These are phyloP conservation scores for Glycyrrhiza uralensis DNA, from an alignment of 306 rosid genomes.

Conservation along the genomic window DNA sequence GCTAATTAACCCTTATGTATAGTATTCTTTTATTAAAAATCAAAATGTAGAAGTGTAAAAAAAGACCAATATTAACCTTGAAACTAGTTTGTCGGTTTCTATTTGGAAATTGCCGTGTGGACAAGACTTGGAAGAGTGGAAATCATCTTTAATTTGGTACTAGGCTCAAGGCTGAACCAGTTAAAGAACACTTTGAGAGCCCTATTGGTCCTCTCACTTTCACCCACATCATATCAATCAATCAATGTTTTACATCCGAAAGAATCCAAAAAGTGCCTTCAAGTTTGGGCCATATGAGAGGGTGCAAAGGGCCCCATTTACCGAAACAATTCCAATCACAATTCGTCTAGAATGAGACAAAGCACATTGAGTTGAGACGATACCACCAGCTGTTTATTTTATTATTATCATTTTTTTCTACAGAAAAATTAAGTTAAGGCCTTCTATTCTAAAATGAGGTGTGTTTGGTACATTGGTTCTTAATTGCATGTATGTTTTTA, in stretches of 20 bases:
- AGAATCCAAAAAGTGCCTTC: conserved; percentile 60
- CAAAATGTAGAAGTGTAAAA: too few relatives aligned
- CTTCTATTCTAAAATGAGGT: too few relatives aligned
- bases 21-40: too few relatives aligned
- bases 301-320: conserved; percentile 34
- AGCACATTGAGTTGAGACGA: conserved; percentile 21
- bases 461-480: too few relatives aligned
- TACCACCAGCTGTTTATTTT: conserved; percentile 42
- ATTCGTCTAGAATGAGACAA: conserved; percentile 29
- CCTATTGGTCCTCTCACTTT: not conserved
- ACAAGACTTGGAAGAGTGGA: not conserved
- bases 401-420: too few relatives aligned
- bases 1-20: too few relatives aligned
- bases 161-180: not conserved
- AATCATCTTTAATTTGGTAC: conserved; percentile 3
- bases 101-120: conserved; percentile 2
- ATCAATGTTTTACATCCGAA: conserved; percentile 12
- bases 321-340: conserved; percentile 40
- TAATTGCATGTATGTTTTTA: too few relatives aligned
- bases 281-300: conserved; percentile 25
- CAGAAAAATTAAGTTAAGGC: too few relatives aligned
- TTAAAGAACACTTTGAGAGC: conserved; percentile 11
- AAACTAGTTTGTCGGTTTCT: too few relatives aligned
- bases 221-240: conserved; percentile 23
- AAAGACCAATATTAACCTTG: too few relatives aligned